Evolutionary conservation across 768 basidiomycete species (phyloP).

Genomic region (Tulasnella sp.): DNA sequence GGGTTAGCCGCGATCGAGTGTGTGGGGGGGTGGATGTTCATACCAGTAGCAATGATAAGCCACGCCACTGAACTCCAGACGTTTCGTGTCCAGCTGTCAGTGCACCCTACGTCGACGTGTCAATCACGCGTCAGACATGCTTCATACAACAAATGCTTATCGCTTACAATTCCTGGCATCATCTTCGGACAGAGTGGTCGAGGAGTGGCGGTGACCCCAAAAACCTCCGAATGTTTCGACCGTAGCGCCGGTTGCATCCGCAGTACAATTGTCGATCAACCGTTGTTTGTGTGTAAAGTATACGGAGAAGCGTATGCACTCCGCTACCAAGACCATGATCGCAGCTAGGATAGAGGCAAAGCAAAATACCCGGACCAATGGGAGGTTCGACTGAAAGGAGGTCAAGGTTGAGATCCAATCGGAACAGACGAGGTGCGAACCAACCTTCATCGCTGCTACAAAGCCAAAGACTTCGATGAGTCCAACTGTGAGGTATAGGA

Average conservation of each 20-base stretch:
- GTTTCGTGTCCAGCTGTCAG: constrained; percentile 42
- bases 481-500: constrained; percentile 39
- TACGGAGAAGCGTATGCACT: constrained; percentile 6
- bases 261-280: constrained; percentile 44
- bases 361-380: constrained; percentile 1
- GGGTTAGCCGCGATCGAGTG: neutral
- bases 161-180: constrained; percentile 17
- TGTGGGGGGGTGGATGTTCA: constrained; percentile 23
- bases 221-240: constrained; percentile 27
- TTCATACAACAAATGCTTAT: constrained; percentile 29
- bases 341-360: constrained; percentile 5
- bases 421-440: constrained; percentile 22
- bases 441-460: constrained; percentile 37
- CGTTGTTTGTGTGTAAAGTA: constrained; percentile 30
- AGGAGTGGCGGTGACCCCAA: constrained; percentile 32
- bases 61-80: constrained; percentile 58
- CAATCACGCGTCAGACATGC: constrained; percentile 31
- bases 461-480: constrained; percentile 47
- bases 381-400: neutral
- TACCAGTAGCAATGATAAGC: constrained; percentile 48
- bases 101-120: constrained; percentile 42
- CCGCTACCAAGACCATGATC: constrained; percentile 13
- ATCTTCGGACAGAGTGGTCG: neutral
- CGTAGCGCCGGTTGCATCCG: constrained; percentile 28
- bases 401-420: neutral